phyloP scores from a whole-genome alignment of 2,329 filamentous ascomycete species.

The Scytalidium lignicola region DNA sequence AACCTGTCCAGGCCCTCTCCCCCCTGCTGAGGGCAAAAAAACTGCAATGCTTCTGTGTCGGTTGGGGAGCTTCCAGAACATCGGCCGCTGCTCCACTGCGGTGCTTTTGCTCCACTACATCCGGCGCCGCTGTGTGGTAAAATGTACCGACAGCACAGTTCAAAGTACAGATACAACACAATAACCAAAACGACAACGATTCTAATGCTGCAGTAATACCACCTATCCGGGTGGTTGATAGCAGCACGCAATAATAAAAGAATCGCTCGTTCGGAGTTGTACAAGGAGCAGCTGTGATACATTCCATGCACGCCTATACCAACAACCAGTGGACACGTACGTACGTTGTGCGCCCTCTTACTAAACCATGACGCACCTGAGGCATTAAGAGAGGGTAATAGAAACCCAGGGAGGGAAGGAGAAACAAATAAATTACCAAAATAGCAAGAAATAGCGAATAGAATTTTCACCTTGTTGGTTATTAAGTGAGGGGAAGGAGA shows the following conservation, averaged over 20 bases:
- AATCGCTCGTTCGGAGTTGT: neutral
- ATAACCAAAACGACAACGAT: too few relatives aligned
- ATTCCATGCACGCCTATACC: neutral
- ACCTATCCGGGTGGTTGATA: neutral
- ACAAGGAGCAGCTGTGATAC: neutral
- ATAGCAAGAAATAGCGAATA: too few relatives aligned
- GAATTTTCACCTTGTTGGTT: neutral
- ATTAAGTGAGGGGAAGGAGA: neutral
- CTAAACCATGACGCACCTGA: neutral
- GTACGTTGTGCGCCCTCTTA: neutral
- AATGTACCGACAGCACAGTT: neutral
- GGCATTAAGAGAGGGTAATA: neutral
- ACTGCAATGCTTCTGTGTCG: too few relatives aligned
- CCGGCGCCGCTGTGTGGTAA: too few relatives aligned
- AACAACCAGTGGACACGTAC: neutral
- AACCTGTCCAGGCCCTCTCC: too few relatives aligned
- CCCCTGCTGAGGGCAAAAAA: too few relatives aligned
- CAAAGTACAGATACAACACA: neutral
- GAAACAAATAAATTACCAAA: neutral
- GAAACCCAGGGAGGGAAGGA: neutral
- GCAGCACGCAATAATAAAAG: neutral
- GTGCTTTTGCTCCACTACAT: neutral
- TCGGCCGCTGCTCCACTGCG: neutral
- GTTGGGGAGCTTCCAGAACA: neutral
- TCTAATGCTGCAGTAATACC: neutral